phyloP scores from a whole-genome alignment of 2,329 filamentous ascomycete genomes.

The Xylariaceae sp. region DNA sequence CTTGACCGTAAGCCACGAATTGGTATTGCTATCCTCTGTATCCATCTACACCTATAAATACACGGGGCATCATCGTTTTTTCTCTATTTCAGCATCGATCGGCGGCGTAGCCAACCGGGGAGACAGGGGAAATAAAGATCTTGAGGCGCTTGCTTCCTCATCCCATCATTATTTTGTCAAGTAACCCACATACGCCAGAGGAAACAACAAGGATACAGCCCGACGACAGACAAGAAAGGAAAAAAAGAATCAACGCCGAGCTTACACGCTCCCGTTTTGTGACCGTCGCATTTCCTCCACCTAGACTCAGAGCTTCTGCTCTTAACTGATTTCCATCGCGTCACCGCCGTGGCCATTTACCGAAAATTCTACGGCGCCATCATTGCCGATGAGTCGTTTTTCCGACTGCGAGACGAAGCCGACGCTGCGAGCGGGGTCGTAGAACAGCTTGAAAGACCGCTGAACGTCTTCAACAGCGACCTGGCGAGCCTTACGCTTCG shows the following conservation, averaged over 20 bases:
- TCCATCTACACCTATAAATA: slow-evolving; percentile 10
- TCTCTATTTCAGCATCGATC: neutral
- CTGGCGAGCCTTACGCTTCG: slow-evolving; percentile 81
- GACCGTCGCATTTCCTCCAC: too few relatives aligned
- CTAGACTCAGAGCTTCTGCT: neutral
- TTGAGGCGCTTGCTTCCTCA: too few relatives aligned
- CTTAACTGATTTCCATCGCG: slow-evolving; percentile 33
- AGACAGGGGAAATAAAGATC: too few relatives aligned
- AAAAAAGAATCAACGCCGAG: too few relatives aligned
- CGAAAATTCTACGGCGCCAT: slow-evolving; percentile 72
- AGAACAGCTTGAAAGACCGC: slow-evolving; percentile 90
- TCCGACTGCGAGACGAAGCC: slow-evolving; percentile 89
- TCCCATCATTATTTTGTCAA: too few relatives aligned
- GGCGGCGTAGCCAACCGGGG: too few relatives aligned
- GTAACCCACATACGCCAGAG: too few relatives aligned
- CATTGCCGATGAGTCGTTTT: slow-evolving; percentile 86
- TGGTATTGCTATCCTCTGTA: slow-evolving; percentile 18
- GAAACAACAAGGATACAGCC: too few relatives aligned
- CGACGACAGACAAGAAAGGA: too few relatives aligned
- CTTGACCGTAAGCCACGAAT: slow-evolving; percentile 4
- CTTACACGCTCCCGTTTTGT: too few relatives aligned
- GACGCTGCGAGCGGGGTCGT: slow-evolving; percentile 81
- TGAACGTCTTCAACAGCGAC: slow-evolving; percentile 86
- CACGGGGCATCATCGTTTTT: neutral
- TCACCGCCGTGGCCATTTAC: slow-evolving; percentile 41